phyloP scores from a whole-genome alignment of 306 rosid genomes.

The Begonia loranthoides region DNA sequence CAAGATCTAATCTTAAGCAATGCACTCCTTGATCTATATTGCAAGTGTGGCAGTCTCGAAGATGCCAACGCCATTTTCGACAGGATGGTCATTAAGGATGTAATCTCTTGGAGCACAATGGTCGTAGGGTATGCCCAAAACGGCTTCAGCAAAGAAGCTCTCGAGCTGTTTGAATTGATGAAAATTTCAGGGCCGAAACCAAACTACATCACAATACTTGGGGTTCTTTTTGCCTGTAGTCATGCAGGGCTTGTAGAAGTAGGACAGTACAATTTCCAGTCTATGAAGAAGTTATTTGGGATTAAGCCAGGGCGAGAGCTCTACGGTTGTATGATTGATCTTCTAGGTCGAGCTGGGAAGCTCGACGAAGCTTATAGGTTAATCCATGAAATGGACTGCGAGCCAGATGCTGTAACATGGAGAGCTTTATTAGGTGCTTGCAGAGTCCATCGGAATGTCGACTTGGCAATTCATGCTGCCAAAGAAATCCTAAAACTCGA shows the following conservation, averaged over 20 bases:
- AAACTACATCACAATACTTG: conserved; percentile 64
- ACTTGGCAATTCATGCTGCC: conserved; percentile 63
- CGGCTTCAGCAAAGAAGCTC: conserved; percentile 67
- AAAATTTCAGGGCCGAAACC: conserved; percentile 48
- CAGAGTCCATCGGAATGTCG: conserved; percentile 49
- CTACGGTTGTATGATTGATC: conserved; percentile 77
- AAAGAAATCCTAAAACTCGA: conserved; percentile 56
- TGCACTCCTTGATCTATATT: conserved; percentile 82
- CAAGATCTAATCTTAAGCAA: conserved; percentile 69
- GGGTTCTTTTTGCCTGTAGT: conserved; percentile 87
- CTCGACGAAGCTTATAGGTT: conserved; percentile 55
- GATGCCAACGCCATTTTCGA: conserved; percentile 54
- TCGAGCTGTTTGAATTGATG: conserved; percentile 57
- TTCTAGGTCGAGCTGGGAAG: conserved; percentile 88
- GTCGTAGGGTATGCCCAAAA: conserved; percentile 81
- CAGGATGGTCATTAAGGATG: conserved; percentile 53
- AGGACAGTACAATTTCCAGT: conserved; percentile 59
- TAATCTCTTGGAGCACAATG: conserved; percentile 94
- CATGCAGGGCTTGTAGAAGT: conserved; percentile 75
- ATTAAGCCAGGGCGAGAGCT: conserved; percentile 70
- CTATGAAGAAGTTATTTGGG: conserved; percentile 60
- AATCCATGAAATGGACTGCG: conserved; percentile 48
- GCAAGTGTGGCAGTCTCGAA: conserved; percentile 74
- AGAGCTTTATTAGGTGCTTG: conserved; percentile 84
- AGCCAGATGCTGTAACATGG: conserved; percentile 85